These are phyloP conservation scores for Suaeda aralocaspica DNA, from an alignment of 148 eudicot species.

Conservation along the genomic window DNA sequence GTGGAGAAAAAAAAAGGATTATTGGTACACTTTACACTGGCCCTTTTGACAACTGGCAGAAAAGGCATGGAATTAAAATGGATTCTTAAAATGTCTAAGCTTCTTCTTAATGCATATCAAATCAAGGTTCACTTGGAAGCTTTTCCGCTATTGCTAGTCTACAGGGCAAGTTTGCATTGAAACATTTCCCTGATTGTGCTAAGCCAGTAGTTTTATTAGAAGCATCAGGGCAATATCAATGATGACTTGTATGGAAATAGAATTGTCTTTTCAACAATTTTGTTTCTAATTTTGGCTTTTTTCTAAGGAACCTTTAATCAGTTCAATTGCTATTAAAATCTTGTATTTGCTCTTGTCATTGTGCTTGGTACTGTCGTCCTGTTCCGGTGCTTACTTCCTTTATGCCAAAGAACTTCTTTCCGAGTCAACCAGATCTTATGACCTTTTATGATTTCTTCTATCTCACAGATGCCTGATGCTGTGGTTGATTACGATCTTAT, in stretches of 20 bases:
- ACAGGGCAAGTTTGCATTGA: not conserved
- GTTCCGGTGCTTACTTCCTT: constrained; percentile 1
- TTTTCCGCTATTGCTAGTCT: not conserved
- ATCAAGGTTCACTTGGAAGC: not conserved
- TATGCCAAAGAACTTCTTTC: not conserved
- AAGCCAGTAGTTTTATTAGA: not conserved
- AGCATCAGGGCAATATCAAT: no score
- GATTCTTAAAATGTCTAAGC: not conserved
- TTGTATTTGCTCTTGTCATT: not conserved
- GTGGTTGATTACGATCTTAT: constrained; percentile 79
- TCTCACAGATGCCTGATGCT: constrained; percentile 91
- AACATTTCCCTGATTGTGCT: not conserved
- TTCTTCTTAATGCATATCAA: not conserved
- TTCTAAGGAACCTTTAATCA: not conserved
- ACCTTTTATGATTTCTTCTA: not conserved
- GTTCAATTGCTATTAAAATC: not conserved
- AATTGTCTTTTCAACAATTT: not conserved
- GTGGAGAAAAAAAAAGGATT: no score
- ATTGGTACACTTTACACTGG: not conserved
- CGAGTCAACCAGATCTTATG: not conserved
- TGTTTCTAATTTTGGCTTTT: not conserved
- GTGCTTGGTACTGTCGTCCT: not conserved
- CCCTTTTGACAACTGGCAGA: no score
- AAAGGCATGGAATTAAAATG: not conserved
- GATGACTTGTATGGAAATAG: not conserved